A percentile compares a stretch with the other conserved stretches of the same genome.
Evolutionary conservation across 306 rosid species (phyloP).

Genomic region (Biancaea sappan): DNA sequence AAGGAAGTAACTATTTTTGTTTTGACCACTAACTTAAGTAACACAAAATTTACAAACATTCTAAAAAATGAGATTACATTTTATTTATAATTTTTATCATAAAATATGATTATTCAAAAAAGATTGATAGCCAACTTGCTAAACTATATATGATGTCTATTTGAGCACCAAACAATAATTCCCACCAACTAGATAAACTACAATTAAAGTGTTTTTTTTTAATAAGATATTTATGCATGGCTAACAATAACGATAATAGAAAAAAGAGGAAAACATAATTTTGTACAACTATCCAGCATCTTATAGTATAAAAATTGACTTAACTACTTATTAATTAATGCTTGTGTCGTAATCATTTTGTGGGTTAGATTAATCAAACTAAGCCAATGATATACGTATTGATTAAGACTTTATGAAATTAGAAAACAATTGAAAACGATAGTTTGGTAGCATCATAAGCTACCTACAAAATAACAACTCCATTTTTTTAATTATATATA

Average conservation of each 20-base stretch:
- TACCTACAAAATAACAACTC: constrained; percentile 10
- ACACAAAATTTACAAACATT: background rate
- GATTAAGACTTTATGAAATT: background rate
- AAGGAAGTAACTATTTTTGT: background rate
- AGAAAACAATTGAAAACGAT: constrained; percentile 18
- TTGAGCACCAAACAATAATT: background rate
- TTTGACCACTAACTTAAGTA: background rate
- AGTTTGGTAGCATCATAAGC: constrained; percentile 30
- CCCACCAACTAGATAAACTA: background rate
- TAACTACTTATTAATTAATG: background rate
- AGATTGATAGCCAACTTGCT: background rate
- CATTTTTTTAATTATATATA: constrained; percentile 3
- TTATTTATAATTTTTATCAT: background rate
- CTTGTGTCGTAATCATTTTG: background rate
- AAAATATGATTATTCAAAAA: background rate
- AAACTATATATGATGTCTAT: background rate
- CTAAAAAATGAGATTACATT: no score
- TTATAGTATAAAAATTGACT: background rate
- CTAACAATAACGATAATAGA: background rate
- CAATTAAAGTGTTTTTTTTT: background rate
- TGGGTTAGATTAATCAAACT: background rate
- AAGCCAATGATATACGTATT: background rate
- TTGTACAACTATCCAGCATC: background rate
- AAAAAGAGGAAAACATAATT: background rate
- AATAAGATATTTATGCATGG: background rate